Evolutionary conservation across 2,329 filamentous ascomycete genomes (phyloP).

Genomic region (Diaporthe sp.): DNA sequence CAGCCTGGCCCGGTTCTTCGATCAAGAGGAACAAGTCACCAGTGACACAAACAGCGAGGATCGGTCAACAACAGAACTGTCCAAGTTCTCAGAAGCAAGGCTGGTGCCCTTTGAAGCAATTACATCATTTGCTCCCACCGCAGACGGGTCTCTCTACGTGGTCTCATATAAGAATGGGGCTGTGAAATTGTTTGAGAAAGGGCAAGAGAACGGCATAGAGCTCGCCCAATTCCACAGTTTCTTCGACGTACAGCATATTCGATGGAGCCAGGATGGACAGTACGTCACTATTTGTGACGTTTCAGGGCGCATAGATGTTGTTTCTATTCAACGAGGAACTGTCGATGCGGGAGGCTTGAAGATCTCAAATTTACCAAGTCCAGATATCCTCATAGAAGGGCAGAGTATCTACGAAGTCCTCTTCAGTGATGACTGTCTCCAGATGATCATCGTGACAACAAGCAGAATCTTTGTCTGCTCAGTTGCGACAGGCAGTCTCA

Average conservation of each 20-base stretch:
- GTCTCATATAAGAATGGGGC: background rate
- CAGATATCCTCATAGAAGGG: background rate
- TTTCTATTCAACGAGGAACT: background rate
- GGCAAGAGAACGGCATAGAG: background rate
- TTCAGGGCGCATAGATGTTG: background rate
- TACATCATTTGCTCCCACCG: background rate
- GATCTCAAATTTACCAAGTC: background rate
- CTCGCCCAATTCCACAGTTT: background rate
- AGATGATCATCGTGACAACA: background rate
- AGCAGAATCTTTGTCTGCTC: background rate
- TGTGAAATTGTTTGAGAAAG: background rate
- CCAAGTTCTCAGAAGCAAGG: background rate
- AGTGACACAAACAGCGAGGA: slow-evolving; percentile 3
- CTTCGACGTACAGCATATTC: background rate
- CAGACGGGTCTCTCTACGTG: background rate
- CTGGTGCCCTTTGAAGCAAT: background rate
- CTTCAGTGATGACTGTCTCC: background rate
- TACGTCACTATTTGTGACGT: background rate
- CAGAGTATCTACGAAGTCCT: background rate
- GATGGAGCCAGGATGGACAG: background rate
- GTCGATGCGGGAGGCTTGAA: background rate
- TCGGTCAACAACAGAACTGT: background rate
- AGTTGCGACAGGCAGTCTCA: background rate
- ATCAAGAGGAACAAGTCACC: background rate
- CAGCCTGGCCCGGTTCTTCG: background rate